Evolutionary conservation across 1,284 basidiomycete genomes (phyloP), one percentile per base, ranked within the genome.

Genomic region (Takashimella koratensis): DNA sequence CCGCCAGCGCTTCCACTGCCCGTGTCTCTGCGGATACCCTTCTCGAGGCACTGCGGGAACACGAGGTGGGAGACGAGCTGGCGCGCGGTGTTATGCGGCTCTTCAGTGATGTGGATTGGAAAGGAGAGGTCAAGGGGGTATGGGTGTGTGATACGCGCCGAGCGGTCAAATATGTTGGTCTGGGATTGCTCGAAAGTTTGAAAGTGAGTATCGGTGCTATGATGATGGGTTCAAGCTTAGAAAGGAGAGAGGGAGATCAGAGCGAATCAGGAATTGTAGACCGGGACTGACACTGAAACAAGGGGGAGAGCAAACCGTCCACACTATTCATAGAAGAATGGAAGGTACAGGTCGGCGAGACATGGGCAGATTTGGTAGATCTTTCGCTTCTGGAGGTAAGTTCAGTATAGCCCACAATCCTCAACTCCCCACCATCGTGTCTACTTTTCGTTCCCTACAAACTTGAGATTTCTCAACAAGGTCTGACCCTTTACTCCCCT

Each of bases 81-180:
- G 81, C 83, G 0, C 71, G 65, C 3, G 87, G 90, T 63, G 79
- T 93, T 8, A 83, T 94, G 77, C 68, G 73, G 0, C 90, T 91
- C 83, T 95, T 92, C 62, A 90, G 90, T 3, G 72, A 76, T 2
- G 68, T 86, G 1, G 54, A 47, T 1, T 53, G 23, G 13, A 53
- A 58, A 21, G 49, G 54, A 42, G 52, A 47, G 42, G 61, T 74
- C n/a, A 23, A 51, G 20, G 60, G 51, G 25, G 24, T 26, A 5
- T 75, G 75, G 72, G 42, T 45, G 19, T 62, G 56, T 8, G 66
- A 73, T 49, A 52, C 66, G 3, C 27, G 45, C 16, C 30, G 57
- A 6, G 56, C 71, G 25, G 70, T 76, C 8, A 58, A 47, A 23
- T 69, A 75, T 53, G 57, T 73, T 3, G 76, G 75, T 3, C 64